Conservation (phyloP, 2,329 filamentous ascomycete genomes). For the Neonectria magnoliae region DNA sequence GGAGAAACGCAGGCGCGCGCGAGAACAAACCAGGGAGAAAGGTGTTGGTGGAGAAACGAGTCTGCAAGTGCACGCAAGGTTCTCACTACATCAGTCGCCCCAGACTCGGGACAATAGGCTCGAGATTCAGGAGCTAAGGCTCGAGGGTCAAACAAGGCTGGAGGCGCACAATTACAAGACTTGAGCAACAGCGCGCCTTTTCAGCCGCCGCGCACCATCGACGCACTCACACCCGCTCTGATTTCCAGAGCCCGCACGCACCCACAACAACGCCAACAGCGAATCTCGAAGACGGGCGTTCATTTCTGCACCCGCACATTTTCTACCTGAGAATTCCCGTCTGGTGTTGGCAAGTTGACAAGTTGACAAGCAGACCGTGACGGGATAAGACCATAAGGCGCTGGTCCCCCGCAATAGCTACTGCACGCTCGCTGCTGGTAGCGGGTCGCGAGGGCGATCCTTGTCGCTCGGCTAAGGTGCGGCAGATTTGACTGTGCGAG, state of each 20-base stretch:
- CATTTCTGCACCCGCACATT: not conserved
- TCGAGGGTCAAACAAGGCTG: slow-evolving; percentile 4
- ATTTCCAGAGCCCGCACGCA: slow-evolving; percentile 8
- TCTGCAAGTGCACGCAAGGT: slow-evolving; percentile 42
- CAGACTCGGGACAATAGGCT: slow-evolving; percentile 8
- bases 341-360: not conserved
- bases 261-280: slow-evolving; percentile 3
- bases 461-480: slow-evolving; percentile 50
- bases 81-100: slow-evolving; percentile 12
- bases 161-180: slow-evolving; percentile 5
- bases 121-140: slow-evolving; percentile 8
- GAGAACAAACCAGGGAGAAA: slow-evolving; percentile 11
- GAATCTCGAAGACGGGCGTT: slow-evolving; percentile 8
- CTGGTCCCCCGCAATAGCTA: slow-evolving; percentile 21
- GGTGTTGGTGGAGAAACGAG: slow-evolving; percentile 24
- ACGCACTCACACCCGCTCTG: slow-evolving; percentile 1
- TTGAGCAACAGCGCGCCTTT: slow-evolving; percentile 7
- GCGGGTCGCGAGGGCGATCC: slow-evolving; percentile 36
- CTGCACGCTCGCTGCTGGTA: slow-evolving; percentile 34
- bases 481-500: slow-evolving; percentile 48
- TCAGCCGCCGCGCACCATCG: not conserved
- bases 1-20: not conserved
- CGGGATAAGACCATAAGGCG: slow-evolving; percentile 1
- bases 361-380: slow-evolving; percentile 12
- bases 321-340: not conserved